Percentiles rank a stretch among this genome's conserved stretches.
Evolutionary conservation across 2,329 filamentous ascomycete species (phyloP).

Genomic region (Phoma sp.): DNA sequence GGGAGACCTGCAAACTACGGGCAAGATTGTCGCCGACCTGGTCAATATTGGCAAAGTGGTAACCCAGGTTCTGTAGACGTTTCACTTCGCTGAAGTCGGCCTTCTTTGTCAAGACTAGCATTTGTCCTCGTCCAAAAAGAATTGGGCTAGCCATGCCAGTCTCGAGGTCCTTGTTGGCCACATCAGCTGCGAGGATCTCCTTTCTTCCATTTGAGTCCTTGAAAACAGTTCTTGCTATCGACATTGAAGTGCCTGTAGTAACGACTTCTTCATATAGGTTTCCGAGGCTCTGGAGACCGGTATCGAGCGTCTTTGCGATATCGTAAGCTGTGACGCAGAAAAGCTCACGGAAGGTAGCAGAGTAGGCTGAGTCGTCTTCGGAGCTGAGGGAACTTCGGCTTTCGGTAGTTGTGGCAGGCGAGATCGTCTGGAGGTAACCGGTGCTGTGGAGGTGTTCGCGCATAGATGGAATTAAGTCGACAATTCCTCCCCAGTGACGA

Average conservation of each 20-base stretch:
- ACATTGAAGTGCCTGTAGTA: constrained; percentile 66
- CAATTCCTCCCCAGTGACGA: constrained; percentile 75
- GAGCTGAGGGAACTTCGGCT: constrained; percentile 29
- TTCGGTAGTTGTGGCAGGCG: constrained; percentile 20
- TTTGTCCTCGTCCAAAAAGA: constrained; percentile 71
- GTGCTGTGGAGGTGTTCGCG: constrained; percentile 69
- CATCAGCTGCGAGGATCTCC: constrained; percentile 33
- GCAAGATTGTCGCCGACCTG: constrained; percentile 73
- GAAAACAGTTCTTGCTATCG: constrained; percentile 67
- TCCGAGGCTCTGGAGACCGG: constrained; percentile 68
- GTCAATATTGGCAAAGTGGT: constrained; percentile 69
- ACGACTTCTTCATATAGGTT: constrained; percentile 78
- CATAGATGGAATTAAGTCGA: constrained; percentile 74
- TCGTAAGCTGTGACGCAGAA: constrained; percentile 81
- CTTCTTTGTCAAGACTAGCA: constrained; percentile 78
- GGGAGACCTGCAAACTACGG: constrained; percentile 75
- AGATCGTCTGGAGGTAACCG: constrained; percentile 31
- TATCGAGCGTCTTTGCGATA: constrained; percentile 72
- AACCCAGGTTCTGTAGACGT: constrained; percentile 73
- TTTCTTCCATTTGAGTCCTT: constrained; percentile 26
- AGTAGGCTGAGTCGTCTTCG: constrained; percentile 71
- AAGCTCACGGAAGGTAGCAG: constrained; percentile 78
- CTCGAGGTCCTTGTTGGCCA: constrained; percentile 48
- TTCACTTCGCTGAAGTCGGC: constrained; percentile 66
- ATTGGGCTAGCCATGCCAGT: constrained; percentile 41